Evolutionary conservation across 257 asterid genomes (phyloP).

Genomic region (Coffea canephora): DNA sequence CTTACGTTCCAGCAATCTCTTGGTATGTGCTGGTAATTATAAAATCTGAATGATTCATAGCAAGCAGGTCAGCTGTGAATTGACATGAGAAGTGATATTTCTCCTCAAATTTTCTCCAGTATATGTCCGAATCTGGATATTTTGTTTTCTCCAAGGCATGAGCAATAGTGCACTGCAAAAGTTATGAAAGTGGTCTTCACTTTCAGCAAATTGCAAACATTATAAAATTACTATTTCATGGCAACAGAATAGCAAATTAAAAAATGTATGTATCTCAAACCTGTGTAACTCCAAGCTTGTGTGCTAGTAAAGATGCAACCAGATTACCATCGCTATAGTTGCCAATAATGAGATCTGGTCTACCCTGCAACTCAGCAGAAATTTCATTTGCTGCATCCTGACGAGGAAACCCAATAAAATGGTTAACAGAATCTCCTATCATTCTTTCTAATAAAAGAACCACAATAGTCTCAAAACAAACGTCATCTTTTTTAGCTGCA

Average conservation of each 20-base stretch:
- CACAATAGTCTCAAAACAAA: not conserved
- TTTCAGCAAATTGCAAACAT: not conserved
- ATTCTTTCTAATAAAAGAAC: not conserved
- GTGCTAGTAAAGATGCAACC: conserved; percentile 81
- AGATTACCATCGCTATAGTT: conserved; percentile 99
- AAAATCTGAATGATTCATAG: conserved; percentile 94
- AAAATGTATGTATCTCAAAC: conserved; percentile 31
- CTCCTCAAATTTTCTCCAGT: conserved; percentile 84
- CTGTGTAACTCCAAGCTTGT: conserved; percentile 94
- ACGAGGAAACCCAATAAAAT: conserved; percentile 5
- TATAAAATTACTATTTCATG: not conserved
- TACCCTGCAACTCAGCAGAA: conserved; percentile 87
- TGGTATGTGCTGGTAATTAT: conserved; percentile 97
- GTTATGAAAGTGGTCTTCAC: not conserved
- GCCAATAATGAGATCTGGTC: conserved; percentile 82
- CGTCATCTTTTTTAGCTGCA: not conserved
- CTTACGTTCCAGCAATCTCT: conserved; percentile 99
- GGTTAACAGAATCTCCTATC: not conserved
- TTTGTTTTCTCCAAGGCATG: conserved; percentile 98
- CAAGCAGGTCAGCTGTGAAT: conserved; percentile 93
- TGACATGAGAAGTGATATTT: conserved; percentile 95
- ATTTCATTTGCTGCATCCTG: conserved; percentile 87
- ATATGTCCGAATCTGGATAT: conserved; percentile 96
- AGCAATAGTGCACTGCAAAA: conserved; percentile 87
- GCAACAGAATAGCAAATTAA: conserved; percentile 1